Evolutionary conservation across 345 rosid species (phyloP), one percentile per base, ranked within the genome.

Genomic region (Murraya koenigii): DNA sequence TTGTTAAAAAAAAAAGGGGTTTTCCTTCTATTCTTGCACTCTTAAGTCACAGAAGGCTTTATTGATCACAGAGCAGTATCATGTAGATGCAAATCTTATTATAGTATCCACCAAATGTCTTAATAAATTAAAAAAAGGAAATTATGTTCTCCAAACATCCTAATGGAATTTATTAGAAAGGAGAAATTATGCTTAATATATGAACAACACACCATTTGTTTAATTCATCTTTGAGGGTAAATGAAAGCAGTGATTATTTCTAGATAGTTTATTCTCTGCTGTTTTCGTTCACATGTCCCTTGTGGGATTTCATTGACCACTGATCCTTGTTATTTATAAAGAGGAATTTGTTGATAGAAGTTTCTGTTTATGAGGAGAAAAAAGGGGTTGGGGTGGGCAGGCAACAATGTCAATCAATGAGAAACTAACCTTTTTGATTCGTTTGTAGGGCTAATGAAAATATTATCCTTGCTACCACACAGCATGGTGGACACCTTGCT

Each of bases 401-500:
- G 61, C 44, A 20, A 10, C 23, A 4, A 14, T 72, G 49, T 72
- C 17, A n/a, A 1, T 25, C 23, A 14, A 23, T 36, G 26, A 39
- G 28, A 74, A 41, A 62, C 26, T 74, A 26, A 62, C 22, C 28
- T 20, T 39, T 32, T 52, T 41, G 56, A 54, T 7, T 68, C 9
- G 20, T 56, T 39, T 38, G 20, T 49, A 83, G 86, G 81, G 75
- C 71, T 56, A 86, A 86, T 64, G 68, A 79, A 66, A 83, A 83
- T 54, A 77, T 83, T 66, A 55, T 86, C 71, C 78, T 86, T 3
- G 88, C 85, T 55, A 78, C 80, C 25, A 83, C 88, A 19, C 56
- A 28, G 15, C 88, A 83, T 30, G 88, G 88, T 75, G 88, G 88
- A 30, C 88, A 86, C 78, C 83, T 83, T 4, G 83, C 76, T 39